Base-by-base conservation (phyloP, 1,284 basidiomycete genomes). In the Trichosporon sp. region DNA sequence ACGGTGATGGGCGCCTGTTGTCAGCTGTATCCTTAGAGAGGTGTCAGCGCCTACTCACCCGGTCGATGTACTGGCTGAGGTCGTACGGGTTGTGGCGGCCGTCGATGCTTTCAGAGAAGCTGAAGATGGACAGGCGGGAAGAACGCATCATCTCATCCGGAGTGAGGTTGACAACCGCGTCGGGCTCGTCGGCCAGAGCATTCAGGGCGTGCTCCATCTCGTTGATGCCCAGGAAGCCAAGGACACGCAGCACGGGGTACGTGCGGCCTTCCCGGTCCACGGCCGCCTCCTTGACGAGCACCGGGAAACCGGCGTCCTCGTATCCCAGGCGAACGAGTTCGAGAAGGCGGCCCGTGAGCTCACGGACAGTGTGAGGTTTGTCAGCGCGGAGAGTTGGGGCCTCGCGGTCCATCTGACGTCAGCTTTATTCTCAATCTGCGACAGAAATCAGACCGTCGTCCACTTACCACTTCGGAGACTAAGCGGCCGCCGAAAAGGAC, bases 141-240 rank as follows among this genome's bases (percentile, higher is more conserved):
- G 66, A 68, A 29, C 69, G 67, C 65, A 66, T 44, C 51, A 71
- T 42, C 35, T 82, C 81, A 27, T 80, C 78, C 27, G 75, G 80
- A 70, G 88, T 86, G 84, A 95, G 92, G 70, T 86, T 87, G 68
- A 93, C 85, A 38, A 84, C 82, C 58, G 87, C 87, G 60, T 91
- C 87, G 1, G 89, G 88, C 62, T 90, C 87, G 74, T 92, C 91
- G 6, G 91, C 89, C 11, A 93, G 87, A 67, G 88, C 92, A 92
- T 75, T 32, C 11, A 67, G 65, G 77, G 93, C 94, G 81, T 98
- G 93, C 77, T 97, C 94, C 31, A 99, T 87, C 81, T 98, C 96
- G 78, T 90, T 93, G 35, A 90, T 88, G 0, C 94, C 93, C 71
- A 98, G 91, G 81, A 95, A 96, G 2, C 95, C 96, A n/a, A 93